Evolutionary conservation across 352 stramenopile genomes (phyloP).

Genomic region (Pelagophyceae sp.): DNA sequence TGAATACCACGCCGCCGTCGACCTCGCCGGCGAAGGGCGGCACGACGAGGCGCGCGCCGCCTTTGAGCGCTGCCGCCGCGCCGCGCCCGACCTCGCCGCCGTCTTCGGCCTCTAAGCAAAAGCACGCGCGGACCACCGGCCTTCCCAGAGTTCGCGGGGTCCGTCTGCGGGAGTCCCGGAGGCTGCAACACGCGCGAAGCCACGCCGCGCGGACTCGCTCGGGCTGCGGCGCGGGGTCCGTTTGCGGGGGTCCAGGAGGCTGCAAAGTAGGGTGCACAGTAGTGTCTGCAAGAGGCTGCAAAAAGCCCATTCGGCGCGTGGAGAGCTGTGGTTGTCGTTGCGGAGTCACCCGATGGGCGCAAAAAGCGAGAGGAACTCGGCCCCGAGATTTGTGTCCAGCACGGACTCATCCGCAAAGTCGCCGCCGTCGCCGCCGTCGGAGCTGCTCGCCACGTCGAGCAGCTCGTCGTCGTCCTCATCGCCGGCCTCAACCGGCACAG

Average conservation of each 20-base stretch:
- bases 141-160: too few relatives aligned
- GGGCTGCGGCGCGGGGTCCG: too few relatives aligned
- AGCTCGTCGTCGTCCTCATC: conserved; percentile 1
- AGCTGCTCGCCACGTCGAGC: background rate
- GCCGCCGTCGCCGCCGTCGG: conserved; percentile 2
- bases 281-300: too few relatives aligned
- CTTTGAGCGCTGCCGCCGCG: conserved; percentile 1
- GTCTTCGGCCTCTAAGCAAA: conserved; percentile 1
- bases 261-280: too few relatives aligned
- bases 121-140: too few relatives aligned
- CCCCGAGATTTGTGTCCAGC: conserved; percentile 11
- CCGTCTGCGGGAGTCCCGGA: too few relatives aligned
- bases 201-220: too few relatives aligned
- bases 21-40: background rate
- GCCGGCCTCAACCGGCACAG: too few relatives aligned
- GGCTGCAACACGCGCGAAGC: too few relatives aligned
- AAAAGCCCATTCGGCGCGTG: too few relatives aligned
- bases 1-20: background rate
- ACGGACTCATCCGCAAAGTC: background rate
- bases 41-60: background rate
- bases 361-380: conserved; percentile 12
- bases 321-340: too few relatives aligned
- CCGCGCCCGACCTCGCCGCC: background rate
- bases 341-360: background rate
- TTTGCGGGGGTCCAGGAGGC: too few relatives aligned